Evolutionary conservation across 2,329 filamentous ascomycete genomes (phyloP).

Genomic region (Passalora sequoiae): DNA sequence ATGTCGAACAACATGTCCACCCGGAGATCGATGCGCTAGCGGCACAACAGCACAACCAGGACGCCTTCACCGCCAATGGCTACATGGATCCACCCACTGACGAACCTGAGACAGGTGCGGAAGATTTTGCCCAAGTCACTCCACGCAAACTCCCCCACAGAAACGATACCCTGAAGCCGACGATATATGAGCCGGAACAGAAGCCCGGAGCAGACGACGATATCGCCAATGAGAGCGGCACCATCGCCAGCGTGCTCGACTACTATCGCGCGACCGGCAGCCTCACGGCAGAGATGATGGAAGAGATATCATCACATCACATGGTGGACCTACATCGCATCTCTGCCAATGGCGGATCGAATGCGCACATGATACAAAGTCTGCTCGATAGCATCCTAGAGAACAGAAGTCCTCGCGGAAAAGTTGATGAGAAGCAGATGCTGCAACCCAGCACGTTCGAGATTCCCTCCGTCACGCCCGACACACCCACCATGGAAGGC

Average conservation of each 20-base stretch:
- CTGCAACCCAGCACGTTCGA: constrained; percentile 25
- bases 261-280: constrained; percentile 31
- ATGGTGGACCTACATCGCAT: constrained; percentile 30
- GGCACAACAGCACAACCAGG: constrained; percentile 22
- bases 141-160: constrained; percentile 22
- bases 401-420: constrained; percentile 9
- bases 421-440: constrained; percentile 16
- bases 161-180: constrained; percentile 25
- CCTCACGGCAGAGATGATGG: constrained; percentile 31
- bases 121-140: constrained; percentile 25
- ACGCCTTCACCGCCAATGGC: constrained; percentile 21
- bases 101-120: constrained; percentile 11
- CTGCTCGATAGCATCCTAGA: constrained; percentile 31
- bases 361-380: constrained; percentile 33
- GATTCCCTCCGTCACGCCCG: constrained; percentile 30
- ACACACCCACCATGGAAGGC: constrained; percentile 28
- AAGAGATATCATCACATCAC: constrained; percentile 28
- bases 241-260: constrained; percentile 24
- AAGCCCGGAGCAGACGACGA: constrained; percentile 8
- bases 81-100: constrained; percentile 24
- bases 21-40: constrained; percentile 13
- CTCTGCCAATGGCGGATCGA: constrained; percentile 32
- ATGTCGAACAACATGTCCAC: constrained; percentile 10
- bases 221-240: constrained; percentile 5
- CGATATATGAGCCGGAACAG: constrained; percentile 7